phyloP scores from a whole-genome alignment of 1,284 basidiomycete genomes.

The Fomitopsis palustris region DNA sequence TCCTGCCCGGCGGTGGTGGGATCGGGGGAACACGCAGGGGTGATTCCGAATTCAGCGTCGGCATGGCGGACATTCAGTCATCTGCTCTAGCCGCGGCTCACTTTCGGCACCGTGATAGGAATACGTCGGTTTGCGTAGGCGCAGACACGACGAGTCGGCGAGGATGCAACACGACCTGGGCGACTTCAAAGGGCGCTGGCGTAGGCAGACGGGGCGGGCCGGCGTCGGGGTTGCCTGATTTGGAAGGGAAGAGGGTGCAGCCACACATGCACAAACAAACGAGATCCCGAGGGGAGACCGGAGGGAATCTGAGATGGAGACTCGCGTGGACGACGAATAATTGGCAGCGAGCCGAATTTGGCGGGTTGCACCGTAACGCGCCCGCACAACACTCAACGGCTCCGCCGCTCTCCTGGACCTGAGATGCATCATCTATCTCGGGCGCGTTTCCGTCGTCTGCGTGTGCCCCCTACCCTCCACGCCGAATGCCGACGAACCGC shows the following conservation, averaged over 20 bases:
- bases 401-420: neutral
- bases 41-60: neutral
- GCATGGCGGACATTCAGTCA: neutral
- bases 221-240: neutral
- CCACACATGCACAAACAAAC: neutral
- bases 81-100: too few species aligned
- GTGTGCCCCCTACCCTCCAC: neutral
- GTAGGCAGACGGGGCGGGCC: neutral
- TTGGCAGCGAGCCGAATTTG: neutral
- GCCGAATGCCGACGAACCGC: conserved; percentile 3
- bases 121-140: neutral
- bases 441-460: neutral
- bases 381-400: neutral
- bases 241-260: neutral
- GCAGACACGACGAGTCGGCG: neutral
- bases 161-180: neutral
- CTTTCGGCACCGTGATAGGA: too few species aligned
- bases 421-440: neutral
- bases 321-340: neutral
- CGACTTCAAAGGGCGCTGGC: neutral
- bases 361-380: neutral
- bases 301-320: neutral
- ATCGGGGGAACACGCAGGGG: neutral
- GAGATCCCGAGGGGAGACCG: neutral
- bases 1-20: neutral